Evolutionary conservation across 108 stramenopile genomes (phyloP), one percentile per base, ranked within the genome.

Genomic region (Skeletonema marinoi): DNA sequence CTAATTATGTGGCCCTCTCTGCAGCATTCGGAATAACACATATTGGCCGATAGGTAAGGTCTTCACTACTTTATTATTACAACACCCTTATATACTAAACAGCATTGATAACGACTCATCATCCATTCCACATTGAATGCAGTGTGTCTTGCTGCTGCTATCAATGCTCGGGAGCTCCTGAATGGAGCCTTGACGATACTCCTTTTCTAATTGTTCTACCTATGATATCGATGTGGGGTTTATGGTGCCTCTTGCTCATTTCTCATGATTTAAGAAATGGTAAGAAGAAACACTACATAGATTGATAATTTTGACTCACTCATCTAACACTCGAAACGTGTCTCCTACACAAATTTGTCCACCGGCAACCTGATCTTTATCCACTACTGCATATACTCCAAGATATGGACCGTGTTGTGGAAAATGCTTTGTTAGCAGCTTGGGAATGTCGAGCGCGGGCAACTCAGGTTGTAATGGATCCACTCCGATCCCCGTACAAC

Each of bases 381-480:
- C 77, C n/a, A 86, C 70, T 16, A 81, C 75, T 14, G 89, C 89
- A 76, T 90, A 90, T 35, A 90, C 80, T 16, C 89, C 89, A 65
- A 90, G 70, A 50, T 84, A 90, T 9, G 89, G 87, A 25, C 89
- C 89, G 64, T 90, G 78, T 50, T 90, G 65, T 8, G 89, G 89
- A 81, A 84, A 90, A 36, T 90, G 72, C 61, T 90, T 61, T 9
- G 63, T 58, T 44, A 90, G 59, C 3, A 87, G 65, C 17, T 73
- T 78, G 9, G 87, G 87, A 32, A 90, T 74, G 46, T 87, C 84
- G 3, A 87, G 0, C 0, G 42, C 60, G 0, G 46, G 35, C 2
- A 19, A 31, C n/a, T 64, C 50, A 25, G 66, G 64, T 64, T 84
- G 67, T 11, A 78, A 32, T 8, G 89, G 87, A 82, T 90, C 87